Evolutionary conservation across 2,329 filamentous ascomycete species (phyloP).

Genomic region (Myriosclerotinia curreyana): DNA sequence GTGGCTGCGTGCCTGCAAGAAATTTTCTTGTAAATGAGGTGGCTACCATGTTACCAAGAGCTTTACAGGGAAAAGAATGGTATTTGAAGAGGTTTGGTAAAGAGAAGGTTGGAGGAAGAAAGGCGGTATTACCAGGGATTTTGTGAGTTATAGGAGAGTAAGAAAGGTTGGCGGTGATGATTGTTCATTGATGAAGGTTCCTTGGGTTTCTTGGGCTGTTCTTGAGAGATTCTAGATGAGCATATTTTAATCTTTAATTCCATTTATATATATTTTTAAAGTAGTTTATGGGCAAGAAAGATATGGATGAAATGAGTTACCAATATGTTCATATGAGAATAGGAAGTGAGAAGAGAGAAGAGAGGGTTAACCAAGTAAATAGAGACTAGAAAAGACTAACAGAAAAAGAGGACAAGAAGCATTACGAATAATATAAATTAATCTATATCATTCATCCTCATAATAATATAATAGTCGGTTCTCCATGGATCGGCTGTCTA

Average conservation of each 20-base stretch:
- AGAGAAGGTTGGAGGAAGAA: conserved; percentile 71
- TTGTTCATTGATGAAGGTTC: background rate
- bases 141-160: conserved; percentile 27
- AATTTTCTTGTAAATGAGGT: conserved; percentile 85
- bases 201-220: background rate
- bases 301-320: background rate
- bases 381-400: background rate
- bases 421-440: conserved; percentile 12
- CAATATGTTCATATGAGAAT: conserved; percentile 1
- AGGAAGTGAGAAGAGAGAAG: background rate
- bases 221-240: background rate
- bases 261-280: background rate
- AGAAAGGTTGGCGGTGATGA: background rate
- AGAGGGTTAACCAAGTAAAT: background rate
- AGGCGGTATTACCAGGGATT: conserved; percentile 64
- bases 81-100: conserved; percentile 85
- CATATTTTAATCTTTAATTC: background rate
- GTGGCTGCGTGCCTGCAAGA: conserved; percentile 68
- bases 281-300: background rate
- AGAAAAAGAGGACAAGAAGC: background rate
- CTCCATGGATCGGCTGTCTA: no score
- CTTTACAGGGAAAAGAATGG: conserved; percentile 77
- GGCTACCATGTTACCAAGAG: conserved; percentile 83
- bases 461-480: no score
- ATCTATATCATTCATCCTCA: background rate